Percentiles rank a stretch among this genome's conserved stretches.
Evolutionary conservation across 2,329 filamentous ascomycete genomes (phyloP).

Genomic region (Xenosphaeropsis pyriputrescens): DNA sequence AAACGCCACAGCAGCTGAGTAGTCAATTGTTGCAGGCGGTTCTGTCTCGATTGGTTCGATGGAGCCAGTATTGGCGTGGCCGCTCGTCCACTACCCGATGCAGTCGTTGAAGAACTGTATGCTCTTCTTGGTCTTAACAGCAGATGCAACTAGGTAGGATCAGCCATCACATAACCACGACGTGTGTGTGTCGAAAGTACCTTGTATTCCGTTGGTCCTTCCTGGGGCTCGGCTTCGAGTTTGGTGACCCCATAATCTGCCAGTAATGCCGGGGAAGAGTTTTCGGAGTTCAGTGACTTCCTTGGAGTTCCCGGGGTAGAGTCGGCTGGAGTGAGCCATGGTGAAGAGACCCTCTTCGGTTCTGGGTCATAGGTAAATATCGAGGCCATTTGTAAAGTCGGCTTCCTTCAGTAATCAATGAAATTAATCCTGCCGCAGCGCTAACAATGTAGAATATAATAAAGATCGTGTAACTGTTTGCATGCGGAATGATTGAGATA

Average conservation of each 20-base stretch:
- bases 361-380: conserved; percentile 93
- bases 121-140: conserved; percentile 64
- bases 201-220: conserved; percentile 94
- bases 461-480: conserved; percentile 33
- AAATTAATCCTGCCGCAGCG: conserved; percentile 5
- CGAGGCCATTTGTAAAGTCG: conserved; percentile 55
- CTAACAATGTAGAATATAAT: conserved; percentile 12
- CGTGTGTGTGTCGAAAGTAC: too few species aligned
- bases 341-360: conserved; percentile 75
- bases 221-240: conserved; percentile 80
- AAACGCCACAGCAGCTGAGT: conserved; percentile 91
- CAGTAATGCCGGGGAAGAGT: conserved; percentile 25
- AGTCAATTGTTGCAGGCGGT: conserved; percentile 78
- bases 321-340: conserved; percentile 56
- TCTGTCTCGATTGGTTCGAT: conserved; percentile 56
- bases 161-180: too few species aligned
- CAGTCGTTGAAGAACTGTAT: conserved; percentile 60
- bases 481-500: conserved; percentile 20
- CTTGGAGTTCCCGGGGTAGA: conserved; percentile 11
- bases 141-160: conserved; percentile 45
- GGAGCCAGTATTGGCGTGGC: conserved; percentile 9
- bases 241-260: conserved; percentile 56
- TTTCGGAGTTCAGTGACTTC: conserved; percentile 13
- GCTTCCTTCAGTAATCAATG: background rate
- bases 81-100: conserved; percentile 23